Evolutionary conservation across 176 grass and related monocot genomes (phyloP), one percentile per base, ranked within the genome.

Genomic region (Pontederia paniculata): DNA sequence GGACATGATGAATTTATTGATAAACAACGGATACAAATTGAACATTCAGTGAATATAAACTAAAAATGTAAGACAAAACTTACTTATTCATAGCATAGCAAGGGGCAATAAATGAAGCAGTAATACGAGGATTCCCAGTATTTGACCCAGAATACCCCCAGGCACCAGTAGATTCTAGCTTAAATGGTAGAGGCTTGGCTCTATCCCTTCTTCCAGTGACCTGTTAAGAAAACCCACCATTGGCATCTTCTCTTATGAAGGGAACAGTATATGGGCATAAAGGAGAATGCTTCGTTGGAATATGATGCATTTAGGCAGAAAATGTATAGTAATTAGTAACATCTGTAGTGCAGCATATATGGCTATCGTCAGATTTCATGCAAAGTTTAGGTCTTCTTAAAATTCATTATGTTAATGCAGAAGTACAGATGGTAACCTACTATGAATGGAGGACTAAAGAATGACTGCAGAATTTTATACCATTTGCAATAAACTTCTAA

Each of bases 51-150:
- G n/a, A n/a, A n/a, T n/a, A 55, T 19, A 55, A 55, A 12, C 44
- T 43, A 0, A 16, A 10, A 21, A 45, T 47, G 42, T 66, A 58
- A 75, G 21, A 8, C 68, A 44, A 65, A 55, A 73, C 83, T 62
- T 73, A 97, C 93, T 97, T 97, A 83, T 97, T 97, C 75, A 88
- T 22, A 53, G 62, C 70, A 81, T 90, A 97, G 59, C 93, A 97
- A 72, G 93, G 91, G 55, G 93, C 93, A 65, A 74, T 60, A 68
- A 97, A 97, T 44, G 74, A 74, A 73, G 93, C 77, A 77, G 47
- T 88, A 55, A 97, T 90, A 45, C 71, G 64, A 54, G 93, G 93
- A 65, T 97, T 97, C 62, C 86, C 86, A 45, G 71, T 42, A 77
- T 97, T 78, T 74, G 86, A 74, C 13, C 83, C 93, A 63, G 93